Evolutionary conservation across 495 filamentous ascomycete species (phyloP).

Genomic region (Podospora didyma): DNA sequence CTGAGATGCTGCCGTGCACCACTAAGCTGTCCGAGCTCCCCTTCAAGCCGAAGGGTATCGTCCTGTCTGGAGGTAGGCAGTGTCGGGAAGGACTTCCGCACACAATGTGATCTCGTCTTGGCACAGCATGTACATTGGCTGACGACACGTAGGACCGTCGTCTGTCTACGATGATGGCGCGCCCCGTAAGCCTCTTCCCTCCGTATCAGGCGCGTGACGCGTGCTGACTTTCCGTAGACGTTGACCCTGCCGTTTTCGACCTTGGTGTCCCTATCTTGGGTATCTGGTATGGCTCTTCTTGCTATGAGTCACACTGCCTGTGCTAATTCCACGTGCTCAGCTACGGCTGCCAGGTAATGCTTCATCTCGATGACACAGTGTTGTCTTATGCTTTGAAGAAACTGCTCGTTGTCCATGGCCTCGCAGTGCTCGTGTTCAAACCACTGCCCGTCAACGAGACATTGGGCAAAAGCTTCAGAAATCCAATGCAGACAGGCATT

Average conservation of each 20-base stretch:
- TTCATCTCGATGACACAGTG: too few species aligned
- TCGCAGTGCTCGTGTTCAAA: too few species aligned
- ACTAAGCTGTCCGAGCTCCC: slow-evolving; percentile 72
- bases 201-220: neutral
- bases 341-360: too few species aligned
- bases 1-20: slow-evolving; percentile 91
- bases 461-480: too few species aligned
- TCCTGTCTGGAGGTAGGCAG: slow-evolving; percentile 59
- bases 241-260: slow-evolving; percentile 75
- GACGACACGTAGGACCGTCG: slow-evolving; percentile 4
- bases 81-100: slow-evolving; percentile 20
- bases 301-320: too few species aligned
- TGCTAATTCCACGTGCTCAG: too few species aligned
- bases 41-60: slow-evolving; percentile 79
- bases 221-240: slow-evolving; percentile 26
- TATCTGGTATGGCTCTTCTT: slow-evolving; percentile 57
- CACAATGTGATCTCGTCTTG: too few species aligned
- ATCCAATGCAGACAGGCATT: too few species aligned
- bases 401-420: too few species aligned
- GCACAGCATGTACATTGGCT: neutral
- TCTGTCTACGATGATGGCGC: slow-evolving; percentile 63
- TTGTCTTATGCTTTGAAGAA: too few species aligned
- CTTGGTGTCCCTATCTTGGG: slow-evolving; percentile 54
- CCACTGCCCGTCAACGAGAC: too few species aligned
- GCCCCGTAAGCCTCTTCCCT: slow-evolving; percentile 47